Base-by-base conservation (phyloP, 2,329 filamentous ascomycete genomes). In the Knufia petricola region DNA sequence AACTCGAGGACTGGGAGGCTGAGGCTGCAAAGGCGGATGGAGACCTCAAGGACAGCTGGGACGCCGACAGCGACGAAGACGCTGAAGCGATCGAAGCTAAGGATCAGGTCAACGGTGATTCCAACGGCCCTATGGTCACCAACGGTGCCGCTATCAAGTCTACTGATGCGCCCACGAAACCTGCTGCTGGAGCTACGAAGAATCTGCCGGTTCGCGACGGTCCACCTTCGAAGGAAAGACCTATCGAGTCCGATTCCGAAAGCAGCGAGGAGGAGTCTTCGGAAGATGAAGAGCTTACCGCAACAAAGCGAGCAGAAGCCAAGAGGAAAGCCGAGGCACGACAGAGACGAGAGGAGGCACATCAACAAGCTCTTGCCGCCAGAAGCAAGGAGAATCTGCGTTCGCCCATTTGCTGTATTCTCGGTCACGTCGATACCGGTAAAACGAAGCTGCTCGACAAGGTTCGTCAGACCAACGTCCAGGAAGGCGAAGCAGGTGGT, bases 391-490 rank as follows among this genome's bases (percentile, higher is more conserved):
- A 98, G 65, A 84, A 98, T 68, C 79, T 98, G 49, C 87, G 92
- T 50, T 96, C 92, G 34, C 92, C 92, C 46, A 98, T 98, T 69
- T 96, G 92, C 77, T 96, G 90, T 84, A 98, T 98, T 78, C 81
- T 98, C 56, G 92, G 92, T 62, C 92, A 98, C 79, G 92, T 98
- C 79, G 92, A 98, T 82, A 98, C 94, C 39, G 92, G 92, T 67
- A 98, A 98, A 75, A 98, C 92, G n/a, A 98, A 96, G 73, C 75
- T 98, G 55, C 78, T 98, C 50, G 92, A 98, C 75, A 98, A 98
- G 74, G 87, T 98, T 63, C 85, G 92, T 62, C 88, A 95, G 69
- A 96, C 92, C 50, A 96, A 98, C 64, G 92, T 98, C 30, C 94
- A 98, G 65, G 92, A 96, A 70, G 92, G 92, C 62, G 92, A 98